Conservation (phyloP, 257 asterid species). For the Mentha longifolia region DNA sequence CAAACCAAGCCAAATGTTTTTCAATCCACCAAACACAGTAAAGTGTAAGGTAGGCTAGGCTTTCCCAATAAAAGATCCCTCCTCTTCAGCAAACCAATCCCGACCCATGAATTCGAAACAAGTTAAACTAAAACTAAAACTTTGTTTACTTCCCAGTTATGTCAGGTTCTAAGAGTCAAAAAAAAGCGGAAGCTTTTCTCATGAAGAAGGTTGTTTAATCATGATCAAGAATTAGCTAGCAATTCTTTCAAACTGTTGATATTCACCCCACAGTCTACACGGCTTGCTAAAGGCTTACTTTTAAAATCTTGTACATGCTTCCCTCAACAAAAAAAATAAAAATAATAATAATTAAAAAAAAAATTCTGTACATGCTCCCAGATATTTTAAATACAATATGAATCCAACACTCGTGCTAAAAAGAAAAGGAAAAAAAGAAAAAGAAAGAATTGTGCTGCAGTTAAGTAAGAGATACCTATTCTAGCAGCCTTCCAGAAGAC, state of each 20-base stretch:
- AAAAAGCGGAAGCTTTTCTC: not conserved
- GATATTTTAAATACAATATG: constrained; percentile 15
- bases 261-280: not conserved
- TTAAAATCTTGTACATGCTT: not conserved
- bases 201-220: not conserved
- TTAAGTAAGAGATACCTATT: constrained; percentile 42
- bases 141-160: not conserved
- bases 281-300: constrained; percentile 1
- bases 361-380: not conserved
- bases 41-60: no score
- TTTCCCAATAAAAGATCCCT: not conserved
- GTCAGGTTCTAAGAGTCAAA: constrained; percentile 2
- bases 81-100: no score
- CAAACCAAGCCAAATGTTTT: not conserved
- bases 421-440: not conserved
- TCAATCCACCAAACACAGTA: not conserved
- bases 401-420: constrained; percentile 9
- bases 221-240: not conserved
- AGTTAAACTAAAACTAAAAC: not conserved
- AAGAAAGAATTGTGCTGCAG: not conserved
- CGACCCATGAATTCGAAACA: not conserved
- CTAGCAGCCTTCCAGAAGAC: constrained; percentile 70
- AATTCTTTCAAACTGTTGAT: not conserved
- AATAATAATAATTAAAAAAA: no score
- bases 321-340: no score